Evolutionary conservation across 352 stramenopile genomes (phyloP), one percentile per base, ranked within the genome.

Genomic region (Globisporangium carolinianum): DNA sequence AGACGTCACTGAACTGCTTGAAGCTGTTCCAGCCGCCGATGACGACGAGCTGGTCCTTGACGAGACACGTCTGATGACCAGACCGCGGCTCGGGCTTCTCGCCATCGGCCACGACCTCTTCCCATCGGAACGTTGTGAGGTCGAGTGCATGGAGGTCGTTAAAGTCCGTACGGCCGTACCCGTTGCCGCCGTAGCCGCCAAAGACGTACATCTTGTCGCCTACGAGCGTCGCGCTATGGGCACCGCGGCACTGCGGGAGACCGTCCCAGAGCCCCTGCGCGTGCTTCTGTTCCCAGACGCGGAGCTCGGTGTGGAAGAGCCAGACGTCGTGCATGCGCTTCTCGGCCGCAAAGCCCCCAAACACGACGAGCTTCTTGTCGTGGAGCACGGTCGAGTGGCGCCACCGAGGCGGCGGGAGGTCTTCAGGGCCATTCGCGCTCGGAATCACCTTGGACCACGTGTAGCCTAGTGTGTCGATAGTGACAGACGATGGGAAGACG

Each of bases 281-380:
- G 57, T 94, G 84, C 50, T 93, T 94, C 61, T 98, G 89, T 54
- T 91, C 93, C 95, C 96, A 99, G 38, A 94, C 72, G 38, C 97
- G 89, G 42, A 85, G 86, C 55, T 94, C 83, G 10, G 93, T 96
- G 73, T 98, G 92, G 57, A 98, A 97, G 12, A 98, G 68, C 95
- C 96, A 99, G 10, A 98, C 55, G 59, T 99, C 96, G 66, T 98
- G 98, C 66, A 98, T 96, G 50, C 94, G 87, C 58, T 90, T 95
- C 68, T 93, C 76, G 15, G 86, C 89, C 6, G 84, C 82, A 57
- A 98, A 98, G 4, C 96, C 96, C 7, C 96, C 96, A 60, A 98
- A 98, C 36, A 98, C 71, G 35, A 98, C 60, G 18, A 98, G 83
- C 51, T 90, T 83, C 60, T 82, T 92, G 52, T 94, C 83, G 48